These are phyloP conservation scores for Lasiosphaeriaceae sp. DNA, from an alignment of 495 filamentous ascomycete genomes.

Conservation along the genomic window DNA sequence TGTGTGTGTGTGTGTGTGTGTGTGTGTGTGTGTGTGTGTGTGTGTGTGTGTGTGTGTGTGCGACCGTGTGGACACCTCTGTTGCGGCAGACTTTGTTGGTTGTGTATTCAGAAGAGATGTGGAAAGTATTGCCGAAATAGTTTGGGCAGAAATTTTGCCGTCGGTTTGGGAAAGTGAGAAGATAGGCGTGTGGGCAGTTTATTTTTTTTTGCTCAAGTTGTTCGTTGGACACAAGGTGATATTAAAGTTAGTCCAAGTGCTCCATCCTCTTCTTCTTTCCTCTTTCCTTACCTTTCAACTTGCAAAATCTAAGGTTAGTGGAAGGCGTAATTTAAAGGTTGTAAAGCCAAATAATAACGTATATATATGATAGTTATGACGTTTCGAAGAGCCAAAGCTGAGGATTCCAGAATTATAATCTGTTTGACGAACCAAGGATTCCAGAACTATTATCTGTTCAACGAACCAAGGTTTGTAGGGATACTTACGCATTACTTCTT, in stretches of 20 bases:
- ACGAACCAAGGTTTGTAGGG: no score
- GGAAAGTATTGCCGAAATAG: background rate
- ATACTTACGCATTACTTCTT: no score
- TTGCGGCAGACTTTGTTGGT: background rate
- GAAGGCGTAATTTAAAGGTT: background rate
- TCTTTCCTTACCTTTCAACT: no score
- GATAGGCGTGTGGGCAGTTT: background rate
- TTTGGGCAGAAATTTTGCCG: background rate
- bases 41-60: background rate
- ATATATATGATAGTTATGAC: background rate
- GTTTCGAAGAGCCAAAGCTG: background rate
- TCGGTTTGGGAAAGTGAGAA: background rate
- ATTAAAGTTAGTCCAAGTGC: no score
- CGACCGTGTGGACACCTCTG: background rate
- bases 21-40: no score
- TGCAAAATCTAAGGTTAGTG: no score
- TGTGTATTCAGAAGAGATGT: background rate
- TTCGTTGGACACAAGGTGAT: background rate
- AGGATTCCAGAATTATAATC: background rate
- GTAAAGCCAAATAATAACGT: background rate
- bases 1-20: no score
- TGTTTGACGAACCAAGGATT: no score
- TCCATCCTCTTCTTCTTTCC: no score
- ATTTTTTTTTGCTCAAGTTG: background rate
- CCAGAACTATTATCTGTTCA: no score